These are phyloP conservation scores for Epicoccum sorghinum DNA, from an alignment of 2,329 filamentous ascomycete genomes.

Conservation along the genomic window DNA sequence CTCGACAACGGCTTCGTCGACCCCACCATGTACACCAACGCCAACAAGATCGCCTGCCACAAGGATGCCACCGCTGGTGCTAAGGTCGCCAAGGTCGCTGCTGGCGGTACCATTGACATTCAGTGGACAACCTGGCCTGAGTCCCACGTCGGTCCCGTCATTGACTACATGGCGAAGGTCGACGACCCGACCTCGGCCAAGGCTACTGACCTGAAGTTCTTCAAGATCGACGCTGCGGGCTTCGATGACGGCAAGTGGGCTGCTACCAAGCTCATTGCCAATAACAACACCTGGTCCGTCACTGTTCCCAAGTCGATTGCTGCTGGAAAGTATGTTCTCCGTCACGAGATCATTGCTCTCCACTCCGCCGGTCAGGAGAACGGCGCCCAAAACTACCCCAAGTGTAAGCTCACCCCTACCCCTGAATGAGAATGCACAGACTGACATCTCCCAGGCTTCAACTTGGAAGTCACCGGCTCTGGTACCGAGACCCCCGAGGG, in stretches of 20 bases:
- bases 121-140: constrained; percentile 72
- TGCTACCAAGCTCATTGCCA: constrained; percentile 58
- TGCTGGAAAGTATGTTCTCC: constrained; percentile 64
- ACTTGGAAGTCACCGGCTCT: constrained; percentile 63
- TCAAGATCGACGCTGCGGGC: constrained; percentile 68
- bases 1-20: constrained; percentile 61
- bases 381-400: constrained; percentile 55
- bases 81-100: constrained; percentile 60
- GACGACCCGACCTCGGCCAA: constrained; percentile 62
- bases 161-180: constrained; percentile 66
- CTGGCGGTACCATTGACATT: constrained; percentile 63
- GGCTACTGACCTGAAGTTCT: constrained; percentile 62
- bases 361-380: constrained; percentile 57
- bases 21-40: constrained; percentile 52
- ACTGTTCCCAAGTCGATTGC: constrained; percentile 60
- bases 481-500: constrained; percentile 56
- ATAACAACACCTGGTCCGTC: constrained; percentile 56
- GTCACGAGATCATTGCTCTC: constrained; percentile 66
- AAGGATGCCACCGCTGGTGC: constrained; percentile 58
- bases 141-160: constrained; percentile 67
- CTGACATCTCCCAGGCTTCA: constrained; percentile 32
- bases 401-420: constrained; percentile 38
- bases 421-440: constrained; percentile 12
- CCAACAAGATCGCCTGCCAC: constrained; percentile 66
- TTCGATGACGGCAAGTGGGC: constrained; percentile 62